These are phyloP conservation scores for Scopulariopsis brevicaulis DNA, from an alignment of 2,329 filamentous ascomycete genomes.

Conservation along the genomic window DNA sequence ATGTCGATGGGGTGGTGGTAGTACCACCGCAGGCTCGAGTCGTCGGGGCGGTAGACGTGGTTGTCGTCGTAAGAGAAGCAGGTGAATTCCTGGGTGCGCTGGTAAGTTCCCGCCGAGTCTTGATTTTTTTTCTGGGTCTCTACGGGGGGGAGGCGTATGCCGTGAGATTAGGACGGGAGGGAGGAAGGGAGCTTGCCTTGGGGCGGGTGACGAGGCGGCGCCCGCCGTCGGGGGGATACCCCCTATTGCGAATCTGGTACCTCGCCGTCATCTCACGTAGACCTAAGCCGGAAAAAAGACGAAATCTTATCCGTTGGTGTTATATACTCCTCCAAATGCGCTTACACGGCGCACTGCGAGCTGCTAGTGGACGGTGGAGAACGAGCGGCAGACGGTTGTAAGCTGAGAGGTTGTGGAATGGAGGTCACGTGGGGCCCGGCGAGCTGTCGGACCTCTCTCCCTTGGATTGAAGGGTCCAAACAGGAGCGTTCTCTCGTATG, in stretches of 20 bases:
- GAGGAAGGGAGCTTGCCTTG: neutral
- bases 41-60: conserved; percentile 64
- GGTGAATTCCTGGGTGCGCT: conserved; percentile 61
- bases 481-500: no score
- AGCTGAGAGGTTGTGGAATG: neutral
- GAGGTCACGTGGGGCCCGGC: neutral
- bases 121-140: no score
- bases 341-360: neutral
- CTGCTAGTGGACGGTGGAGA: neutral
- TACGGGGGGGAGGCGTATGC: neutral
- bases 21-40: conserved; percentile 77
- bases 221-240: neutral
- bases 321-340: neutral
- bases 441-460: no score
- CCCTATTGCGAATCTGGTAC: neutral
- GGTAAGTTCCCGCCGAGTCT: neutral
- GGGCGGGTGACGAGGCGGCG: conserved; percentile 1
- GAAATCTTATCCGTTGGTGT: neutral
- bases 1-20: conserved; percentile 54
- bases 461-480: no score
- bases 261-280: neutral
- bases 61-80: conserved; percentile 88
- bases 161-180: neutral
- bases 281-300: neutral
- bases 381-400: neutral